These are phyloP conservation scores for Chamaecyparis obtusa DNA, from an alignment of 75 land plant species.

Conservation along the genomic window DNA sequence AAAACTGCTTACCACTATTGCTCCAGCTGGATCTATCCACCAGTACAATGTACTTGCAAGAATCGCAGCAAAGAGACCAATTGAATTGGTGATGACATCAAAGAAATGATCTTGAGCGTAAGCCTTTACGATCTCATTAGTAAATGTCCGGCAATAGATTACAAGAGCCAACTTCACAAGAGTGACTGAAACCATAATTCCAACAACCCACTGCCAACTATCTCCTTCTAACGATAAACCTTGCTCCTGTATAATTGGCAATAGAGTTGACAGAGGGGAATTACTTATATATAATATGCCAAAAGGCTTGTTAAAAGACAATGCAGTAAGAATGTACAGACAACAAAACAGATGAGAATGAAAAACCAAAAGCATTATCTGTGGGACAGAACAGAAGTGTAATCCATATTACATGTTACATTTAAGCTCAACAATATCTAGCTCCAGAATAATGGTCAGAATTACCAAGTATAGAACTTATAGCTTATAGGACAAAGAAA, in stretches of 20 bases:
- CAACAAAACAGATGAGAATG: background rate
- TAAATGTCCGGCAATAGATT: conserved; percentile 75
- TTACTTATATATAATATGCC: background rate
- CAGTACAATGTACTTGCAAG: conserved; percentile 54
- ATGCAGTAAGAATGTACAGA: background rate
- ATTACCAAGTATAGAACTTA: background rate
- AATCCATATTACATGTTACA: background rate
- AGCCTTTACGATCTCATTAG: conserved; percentile 87
- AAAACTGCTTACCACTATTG: conserved; percentile 45
- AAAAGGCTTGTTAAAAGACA: background rate
- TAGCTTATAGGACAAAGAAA: background rate
- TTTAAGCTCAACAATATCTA: background rate
- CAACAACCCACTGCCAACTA: conserved; percentile 74
- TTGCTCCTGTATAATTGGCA: conserved; percentile 26
- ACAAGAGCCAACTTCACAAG: conserved; percentile 71
- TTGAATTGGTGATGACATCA: conserved; percentile 91
- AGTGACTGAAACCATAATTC: conserved; percentile 86
- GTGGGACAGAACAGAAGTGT: background rate
- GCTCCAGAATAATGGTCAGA: background rate
- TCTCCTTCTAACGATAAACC: conserved; percentile 33
- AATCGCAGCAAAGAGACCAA: conserved; percentile 73
- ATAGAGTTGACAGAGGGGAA: background rate
- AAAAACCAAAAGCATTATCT: background rate
- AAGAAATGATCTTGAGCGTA: conserved; percentile 94
- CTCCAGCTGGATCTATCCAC: conserved; percentile 98